A percentile compares a stretch with the other conserved stretches of the same genome.
phyloP scores from a whole-genome alignment of 2,329 filamentous ascomycete genomes.

The Metarhizium brunneum region DNA sequence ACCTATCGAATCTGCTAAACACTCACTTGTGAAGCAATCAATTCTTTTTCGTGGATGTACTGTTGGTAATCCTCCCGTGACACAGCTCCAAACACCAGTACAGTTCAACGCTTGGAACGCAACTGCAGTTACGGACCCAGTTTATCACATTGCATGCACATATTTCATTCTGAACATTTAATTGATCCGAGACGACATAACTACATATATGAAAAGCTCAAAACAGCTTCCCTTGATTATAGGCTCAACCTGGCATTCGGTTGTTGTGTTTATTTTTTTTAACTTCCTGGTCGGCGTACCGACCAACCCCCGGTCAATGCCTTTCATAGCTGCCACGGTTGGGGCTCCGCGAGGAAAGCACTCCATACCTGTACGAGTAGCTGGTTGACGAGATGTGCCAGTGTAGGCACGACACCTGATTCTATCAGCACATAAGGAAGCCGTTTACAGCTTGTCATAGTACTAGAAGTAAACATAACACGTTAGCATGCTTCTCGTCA shows the following conservation, averaged over 20 bases:
- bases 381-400: constrained; percentile 32
- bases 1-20: no score
- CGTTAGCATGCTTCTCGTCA: constrained; percentile 13
- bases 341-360: constrained; percentile 15
- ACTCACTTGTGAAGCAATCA: no score
- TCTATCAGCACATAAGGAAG: constrained; percentile 35
- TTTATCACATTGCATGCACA: not conserved
- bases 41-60: no score
- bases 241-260: constrained; percentile 26
- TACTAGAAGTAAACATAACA: constrained; percentile 46
- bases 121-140: not conserved
- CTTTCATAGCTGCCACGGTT: constrained; percentile 9
- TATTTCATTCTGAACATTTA: constrained; percentile 24
- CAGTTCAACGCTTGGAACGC: no score
- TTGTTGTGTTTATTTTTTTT: constrained; percentile 12
- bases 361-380: constrained; percentile 23
- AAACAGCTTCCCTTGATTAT: constrained; percentile 27
- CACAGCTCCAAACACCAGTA: not conserved
- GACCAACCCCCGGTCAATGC: constrained; percentile 13
- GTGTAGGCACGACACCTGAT: constrained; percentile 33
- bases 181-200: constrained; percentile 33
- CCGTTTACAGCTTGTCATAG: constrained; percentile 94
- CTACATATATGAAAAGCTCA: constrained; percentile 32
- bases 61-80: no score
- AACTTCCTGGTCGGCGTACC: constrained; percentile 10